Conservation (phyloP, 768 basidiomycete species). For the Rhizopogon vulgaris region DNA sequence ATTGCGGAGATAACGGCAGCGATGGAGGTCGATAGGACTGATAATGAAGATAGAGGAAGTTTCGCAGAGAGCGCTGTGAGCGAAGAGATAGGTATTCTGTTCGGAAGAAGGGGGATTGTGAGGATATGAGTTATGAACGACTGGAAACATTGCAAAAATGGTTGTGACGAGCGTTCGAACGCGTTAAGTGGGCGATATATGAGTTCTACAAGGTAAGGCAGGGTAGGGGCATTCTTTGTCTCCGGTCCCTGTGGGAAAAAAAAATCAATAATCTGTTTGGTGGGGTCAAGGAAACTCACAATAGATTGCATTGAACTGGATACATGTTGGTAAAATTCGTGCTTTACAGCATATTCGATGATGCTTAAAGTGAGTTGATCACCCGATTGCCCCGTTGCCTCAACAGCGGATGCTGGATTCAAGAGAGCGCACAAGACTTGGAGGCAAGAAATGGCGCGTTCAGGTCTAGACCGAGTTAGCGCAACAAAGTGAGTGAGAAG, state of each 20-base stretch:
- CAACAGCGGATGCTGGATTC: constrained; percentile 10
- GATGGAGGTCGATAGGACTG: constrained; percentile 24
- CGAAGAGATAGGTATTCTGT: constrained; percentile 56
- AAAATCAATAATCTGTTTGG: not conserved
- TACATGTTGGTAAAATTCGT: constrained; percentile 36
- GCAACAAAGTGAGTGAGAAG: not conserved
- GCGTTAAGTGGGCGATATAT: constrained; percentile 16
- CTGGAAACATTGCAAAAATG: constrained; percentile 27
- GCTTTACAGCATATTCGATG: constrained; percentile 39
- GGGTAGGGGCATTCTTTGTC: constrained; percentile 38
- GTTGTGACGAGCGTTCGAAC: constrained; percentile 26
- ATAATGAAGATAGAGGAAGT: constrained; percentile 48
- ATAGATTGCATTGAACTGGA: constrained; percentile 25
- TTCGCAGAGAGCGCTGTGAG: constrained; percentile 60
- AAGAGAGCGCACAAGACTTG: constrained; percentile 45
- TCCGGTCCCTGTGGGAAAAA: constrained; percentile 41
- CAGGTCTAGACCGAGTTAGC: constrained; percentile 34
- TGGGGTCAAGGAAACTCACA: constrained; percentile 33
- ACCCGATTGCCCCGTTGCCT: constrained; percentile 23
- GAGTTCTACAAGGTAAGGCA: constrained; percentile 24
- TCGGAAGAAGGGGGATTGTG: constrained; percentile 71
- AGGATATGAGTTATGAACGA: constrained; percentile 51
- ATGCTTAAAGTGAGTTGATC: constrained; percentile 27
- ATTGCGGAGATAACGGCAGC: constrained; percentile 24
- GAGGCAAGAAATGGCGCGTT: constrained; percentile 41